These are phyloP conservation scores for Podaxis carcinomalis DNA, from an alignment of 768 basidiomycete genomes.

Conservation along the genomic window DNA sequence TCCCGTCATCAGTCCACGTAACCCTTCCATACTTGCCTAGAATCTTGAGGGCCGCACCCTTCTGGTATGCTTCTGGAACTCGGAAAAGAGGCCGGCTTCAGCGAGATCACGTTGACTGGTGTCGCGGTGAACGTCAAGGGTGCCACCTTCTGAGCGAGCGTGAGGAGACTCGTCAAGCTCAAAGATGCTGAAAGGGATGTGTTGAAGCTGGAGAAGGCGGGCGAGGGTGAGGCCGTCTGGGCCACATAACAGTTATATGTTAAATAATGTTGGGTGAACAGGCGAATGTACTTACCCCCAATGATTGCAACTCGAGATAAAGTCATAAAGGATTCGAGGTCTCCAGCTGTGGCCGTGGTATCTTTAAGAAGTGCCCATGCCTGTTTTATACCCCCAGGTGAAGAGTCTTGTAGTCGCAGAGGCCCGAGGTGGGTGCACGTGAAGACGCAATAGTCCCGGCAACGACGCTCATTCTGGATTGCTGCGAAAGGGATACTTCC, in stretches of 20 bases:
- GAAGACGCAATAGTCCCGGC: not conserved
- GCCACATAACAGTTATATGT: slow-evolving; percentile 14
- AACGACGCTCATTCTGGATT: not conserved
- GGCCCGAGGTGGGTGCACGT: not conserved
- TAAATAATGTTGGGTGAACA: not conserved
- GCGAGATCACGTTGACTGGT: slow-evolving; percentile 21
- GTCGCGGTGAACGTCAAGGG: slow-evolving; percentile 23
- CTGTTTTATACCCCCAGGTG: not conserved
- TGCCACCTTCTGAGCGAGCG: slow-evolving; percentile 21
- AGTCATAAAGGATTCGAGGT: not conserved
- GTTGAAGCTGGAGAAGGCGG: slow-evolving; percentile 16
- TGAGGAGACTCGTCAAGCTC: slow-evolving; percentile 19
- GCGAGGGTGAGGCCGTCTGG: slow-evolving; percentile 24
- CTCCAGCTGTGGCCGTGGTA: not conserved
- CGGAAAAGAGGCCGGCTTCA: slow-evolving; percentile 20
- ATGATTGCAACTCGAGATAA: not conserved
- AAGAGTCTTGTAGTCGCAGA: not conserved
- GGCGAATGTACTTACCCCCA: not conserved
- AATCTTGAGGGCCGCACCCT: slow-evolving; percentile 14
- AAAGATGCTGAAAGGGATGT: slow-evolving; percentile 16
- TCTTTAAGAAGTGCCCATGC: not conserved
- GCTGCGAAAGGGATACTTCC: not conserved
- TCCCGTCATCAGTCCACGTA: slow-evolving; percentile 7
- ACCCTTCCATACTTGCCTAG: slow-evolving; percentile 14
- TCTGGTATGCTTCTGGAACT: slow-evolving; percentile 19